phyloP scores from a whole-genome alignment of 1,284 basidiomycete genomes.

The Bondarzewia mesenterica region DNA sequence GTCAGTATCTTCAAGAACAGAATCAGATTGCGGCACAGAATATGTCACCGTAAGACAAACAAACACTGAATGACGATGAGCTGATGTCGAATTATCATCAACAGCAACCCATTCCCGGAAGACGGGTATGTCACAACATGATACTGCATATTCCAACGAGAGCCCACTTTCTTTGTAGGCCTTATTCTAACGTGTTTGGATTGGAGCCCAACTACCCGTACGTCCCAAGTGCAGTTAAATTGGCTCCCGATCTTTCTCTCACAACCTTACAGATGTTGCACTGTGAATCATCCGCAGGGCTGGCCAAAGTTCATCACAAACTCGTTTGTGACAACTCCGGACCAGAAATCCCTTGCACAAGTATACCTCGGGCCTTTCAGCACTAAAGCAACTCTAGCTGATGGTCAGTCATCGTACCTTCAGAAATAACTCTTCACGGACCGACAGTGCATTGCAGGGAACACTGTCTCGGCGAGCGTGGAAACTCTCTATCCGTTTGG shows the following conservation, averaged over 20 bases:
- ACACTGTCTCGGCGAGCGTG: conserved; percentile 38
- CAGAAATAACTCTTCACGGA: not conserved
- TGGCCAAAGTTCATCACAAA: conserved; percentile 58
- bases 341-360: conserved; percentile 41
- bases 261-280: conserved; percentile 37
- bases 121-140: conserved; percentile 31
- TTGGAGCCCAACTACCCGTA: conserved; percentile 28
- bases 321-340: conserved; percentile 43
- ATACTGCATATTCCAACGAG: not conserved
- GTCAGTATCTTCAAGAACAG: conserved; percentile 53
- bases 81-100: conserved; percentile 2
- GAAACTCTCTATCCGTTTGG: conserved; percentile 52
- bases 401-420: conserved; percentile 22
- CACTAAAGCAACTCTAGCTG: conserved; percentile 34
- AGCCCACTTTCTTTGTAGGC: conserved; percentile 18
- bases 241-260: not conserved
- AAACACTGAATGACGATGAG: not conserved
- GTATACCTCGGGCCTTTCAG: conserved; percentile 50
- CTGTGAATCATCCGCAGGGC: conserved; percentile 54
- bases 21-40: conserved; percentile 52
- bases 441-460: conserved; percentile 23
- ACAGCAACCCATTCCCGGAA: conserved; percentile 44
- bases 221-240: conserved; percentile 2
- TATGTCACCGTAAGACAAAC: conserved; percentile 41
- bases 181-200: conserved; percentile 51